A percentile compares a stretch with the other conserved stretches of the same genome.
phyloP scores from a whole-genome alignment of 176 grass and related monocot species.

The Juncus inflexus region DNA sequence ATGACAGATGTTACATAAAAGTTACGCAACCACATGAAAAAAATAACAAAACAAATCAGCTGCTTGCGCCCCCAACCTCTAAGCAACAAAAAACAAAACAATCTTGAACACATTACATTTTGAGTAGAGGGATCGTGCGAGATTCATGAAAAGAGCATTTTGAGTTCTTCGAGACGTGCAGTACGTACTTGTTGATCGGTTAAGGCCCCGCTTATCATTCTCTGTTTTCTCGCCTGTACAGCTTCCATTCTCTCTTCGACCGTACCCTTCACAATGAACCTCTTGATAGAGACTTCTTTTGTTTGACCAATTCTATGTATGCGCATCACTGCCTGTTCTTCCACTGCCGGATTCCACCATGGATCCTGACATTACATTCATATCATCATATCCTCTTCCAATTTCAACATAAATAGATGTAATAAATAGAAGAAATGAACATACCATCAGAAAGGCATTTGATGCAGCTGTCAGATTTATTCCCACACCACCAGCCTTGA shows the following conservation, averaged over 20 bases:
- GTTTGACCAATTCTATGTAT: constrained; percentile 91
- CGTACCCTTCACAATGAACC: constrained; percentile 82
- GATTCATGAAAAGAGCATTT: constrained; percentile 72
- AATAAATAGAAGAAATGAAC: neutral
- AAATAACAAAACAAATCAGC: too few species aligned
- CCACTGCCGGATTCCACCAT: constrained; percentile 97
- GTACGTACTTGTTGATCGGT: constrained; percentile 79
- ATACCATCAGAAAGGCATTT: constrained; percentile 98
- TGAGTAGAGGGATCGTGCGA: too few species aligned
- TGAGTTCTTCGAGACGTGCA: constrained; percentile 78
- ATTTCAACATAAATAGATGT: neutral
- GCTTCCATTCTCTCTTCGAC: constrained; percentile 93
- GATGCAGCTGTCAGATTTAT: constrained; percentile 97
- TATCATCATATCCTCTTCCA: neutral
- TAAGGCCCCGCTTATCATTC: constrained; percentile 86
- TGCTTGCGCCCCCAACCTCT: too few species aligned
- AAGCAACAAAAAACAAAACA: too few species aligned
- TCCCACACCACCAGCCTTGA: constrained; percentile 96
- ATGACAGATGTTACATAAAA: too few species aligned
- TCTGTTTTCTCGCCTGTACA: constrained; percentile 73
- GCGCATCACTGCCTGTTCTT: constrained; percentile 94
- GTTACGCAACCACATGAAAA: too few species aligned
- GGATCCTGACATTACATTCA: constrained; percentile 53
- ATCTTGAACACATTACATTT: too few species aligned
- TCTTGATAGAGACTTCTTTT: constrained; percentile 74